These are phyloP conservation scores for Podila horticola DNA, from an alignment of 192 early-diverging fungal genomes.

Conservation along the genomic window DNA sequence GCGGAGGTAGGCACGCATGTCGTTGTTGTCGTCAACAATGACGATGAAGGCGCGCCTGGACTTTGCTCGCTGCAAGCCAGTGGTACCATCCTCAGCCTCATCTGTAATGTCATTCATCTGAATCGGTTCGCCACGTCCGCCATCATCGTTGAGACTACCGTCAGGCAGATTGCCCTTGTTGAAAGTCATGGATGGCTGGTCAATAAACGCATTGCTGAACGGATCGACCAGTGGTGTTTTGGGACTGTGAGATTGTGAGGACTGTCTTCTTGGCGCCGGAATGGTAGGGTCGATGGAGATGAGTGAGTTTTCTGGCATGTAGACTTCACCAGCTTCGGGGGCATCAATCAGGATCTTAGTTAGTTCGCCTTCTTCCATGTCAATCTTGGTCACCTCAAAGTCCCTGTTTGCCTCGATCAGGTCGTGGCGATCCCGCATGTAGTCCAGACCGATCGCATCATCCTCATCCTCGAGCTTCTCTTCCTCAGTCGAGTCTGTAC, in stretches of 20 bases:
- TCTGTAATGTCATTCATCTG: not conserved
- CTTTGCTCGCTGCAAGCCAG: not conserved
- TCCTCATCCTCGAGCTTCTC: slow-evolving; percentile 22
- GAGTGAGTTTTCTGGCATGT: not conserved
- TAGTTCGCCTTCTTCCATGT: slow-evolving; percentile 26
- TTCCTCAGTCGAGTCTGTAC: slow-evolving; percentile 49
- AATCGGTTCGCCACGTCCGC: not conserved
- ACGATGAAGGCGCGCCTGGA: slow-evolving; percentile 43
- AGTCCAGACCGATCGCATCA: slow-evolving; percentile 18
- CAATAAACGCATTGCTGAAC: not conserved
- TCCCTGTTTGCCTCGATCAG: slow-evolving; percentile 16
- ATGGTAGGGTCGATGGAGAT: not conserved
- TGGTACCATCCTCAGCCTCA: not conserved
- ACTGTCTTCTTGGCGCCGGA: slow-evolving; percentile 5
- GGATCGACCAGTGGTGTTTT: not conserved
- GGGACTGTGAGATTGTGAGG: slow-evolving; percentile 8
- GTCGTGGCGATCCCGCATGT: slow-evolving; percentile 18
- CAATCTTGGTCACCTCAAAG: slow-evolving; percentile 25
- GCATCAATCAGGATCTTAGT: slow-evolving; percentile 31
- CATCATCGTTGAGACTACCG: slow-evolving; percentile 12
- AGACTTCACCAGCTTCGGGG: slow-evolving; percentile 6
- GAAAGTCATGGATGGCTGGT: not conserved
- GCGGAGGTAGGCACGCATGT: slow-evolving; percentile 54
- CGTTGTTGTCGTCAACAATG: slow-evolving; percentile 59
- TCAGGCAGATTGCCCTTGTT: not conserved